Percentiles rank a stretch among this genome's conserved stretches.
Conservation (phyloP, 495 filamentous ascomycete species). For the Durotheca rogersii region DNA sequence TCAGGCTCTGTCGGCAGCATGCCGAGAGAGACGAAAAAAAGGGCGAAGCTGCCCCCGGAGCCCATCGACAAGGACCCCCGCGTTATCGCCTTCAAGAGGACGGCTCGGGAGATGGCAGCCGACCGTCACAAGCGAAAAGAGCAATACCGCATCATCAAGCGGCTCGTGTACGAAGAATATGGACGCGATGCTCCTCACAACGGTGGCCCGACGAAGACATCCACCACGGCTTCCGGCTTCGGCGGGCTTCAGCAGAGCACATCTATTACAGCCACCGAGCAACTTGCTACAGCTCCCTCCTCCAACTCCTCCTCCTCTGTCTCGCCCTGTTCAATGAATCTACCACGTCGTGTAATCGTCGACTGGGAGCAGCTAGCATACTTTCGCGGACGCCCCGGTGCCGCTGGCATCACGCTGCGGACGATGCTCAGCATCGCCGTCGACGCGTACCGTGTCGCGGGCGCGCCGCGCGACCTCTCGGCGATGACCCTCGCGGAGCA, state of each 20-base stretch:
- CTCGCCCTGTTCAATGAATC: background rate
- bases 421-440: slow-evolving; percentile 8
- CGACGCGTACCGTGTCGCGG: slow-evolving; percentile 1
- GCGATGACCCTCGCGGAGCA: slow-evolving; percentile 15
- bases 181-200: background rate
- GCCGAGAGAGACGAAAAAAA: no score
- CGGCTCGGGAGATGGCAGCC: slow-evolving; percentile 10
- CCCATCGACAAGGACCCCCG: background rate
- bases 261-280: background rate
- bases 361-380: slow-evolving; percentile 1
- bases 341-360: background rate
- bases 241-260: background rate
- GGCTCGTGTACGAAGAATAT: slow-evolving; percentile 2
- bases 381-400: background rate
- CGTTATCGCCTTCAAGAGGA: background rate
- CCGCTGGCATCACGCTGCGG: background rate
- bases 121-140: background rate
- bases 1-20: slow-evolving; percentile 30
- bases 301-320: no score
- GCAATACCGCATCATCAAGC: background rate
- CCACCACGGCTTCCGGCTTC: background rate
- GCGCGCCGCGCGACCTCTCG: slow-evolving; percentile 1
- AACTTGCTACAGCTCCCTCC: no score
- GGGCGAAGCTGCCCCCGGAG: slow-evolving; percentile 3
- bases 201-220: background rate